These are phyloP conservation scores for Chalciporus piperatus DNA, from an alignment of 768 basidiomycete species.

Conservation along the genomic window DNA sequence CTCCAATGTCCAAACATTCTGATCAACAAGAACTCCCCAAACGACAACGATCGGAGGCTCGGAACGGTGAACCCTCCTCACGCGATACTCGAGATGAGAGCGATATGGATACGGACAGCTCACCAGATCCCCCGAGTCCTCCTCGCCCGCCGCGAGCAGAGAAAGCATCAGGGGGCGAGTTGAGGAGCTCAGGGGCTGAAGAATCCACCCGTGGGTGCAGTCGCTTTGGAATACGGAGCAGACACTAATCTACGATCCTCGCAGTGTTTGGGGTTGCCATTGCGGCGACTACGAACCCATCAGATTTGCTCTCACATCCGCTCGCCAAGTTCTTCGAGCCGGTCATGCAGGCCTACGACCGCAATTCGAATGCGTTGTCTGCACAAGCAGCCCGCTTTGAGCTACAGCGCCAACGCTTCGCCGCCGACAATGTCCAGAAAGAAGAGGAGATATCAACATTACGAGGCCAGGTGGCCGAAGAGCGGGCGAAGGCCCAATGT, in stretches of 20 bases:
- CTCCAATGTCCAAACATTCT: not conserved
- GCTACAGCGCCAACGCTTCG: slow-evolving; percentile 8
- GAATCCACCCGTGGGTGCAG: slow-evolving; percentile 2
- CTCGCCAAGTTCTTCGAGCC: slow-evolving; percentile 7
- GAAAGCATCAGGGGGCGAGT: no score
- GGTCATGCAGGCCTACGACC: slow-evolving; percentile 12
- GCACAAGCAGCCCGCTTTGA: slow-evolving; percentile 9
- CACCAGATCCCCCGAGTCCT: not conserved
- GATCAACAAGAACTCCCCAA: slow-evolving; percentile 1
- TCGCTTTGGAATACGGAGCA: not conserved
- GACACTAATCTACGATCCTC: no score
- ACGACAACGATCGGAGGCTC: slow-evolving; percentile 1
- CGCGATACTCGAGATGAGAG: not conserved
- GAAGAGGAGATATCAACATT: slow-evolving; percentile 4
- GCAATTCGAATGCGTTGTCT: not conserved
- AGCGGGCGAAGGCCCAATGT: slow-evolving; percentile 3
- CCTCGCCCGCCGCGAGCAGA: not conserved
- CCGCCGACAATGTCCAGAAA: slow-evolving; percentile 3
- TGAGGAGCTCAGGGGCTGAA: not conserved
- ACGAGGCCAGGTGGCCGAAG: slow-evolving; percentile 7
- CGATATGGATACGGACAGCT: slow-evolving; percentile 3
- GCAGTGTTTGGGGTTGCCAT: not conserved
- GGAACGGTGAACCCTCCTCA: not conserved
- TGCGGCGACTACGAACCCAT: not conserved
- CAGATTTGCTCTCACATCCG: slow-evolving; percentile 3